A percentile compares a stretch with the other conserved stretches of the same genome.
Evolutionary conservation across 768 basidiomycete species (phyloP).

Genomic region (Amanita inopinata): DNA sequence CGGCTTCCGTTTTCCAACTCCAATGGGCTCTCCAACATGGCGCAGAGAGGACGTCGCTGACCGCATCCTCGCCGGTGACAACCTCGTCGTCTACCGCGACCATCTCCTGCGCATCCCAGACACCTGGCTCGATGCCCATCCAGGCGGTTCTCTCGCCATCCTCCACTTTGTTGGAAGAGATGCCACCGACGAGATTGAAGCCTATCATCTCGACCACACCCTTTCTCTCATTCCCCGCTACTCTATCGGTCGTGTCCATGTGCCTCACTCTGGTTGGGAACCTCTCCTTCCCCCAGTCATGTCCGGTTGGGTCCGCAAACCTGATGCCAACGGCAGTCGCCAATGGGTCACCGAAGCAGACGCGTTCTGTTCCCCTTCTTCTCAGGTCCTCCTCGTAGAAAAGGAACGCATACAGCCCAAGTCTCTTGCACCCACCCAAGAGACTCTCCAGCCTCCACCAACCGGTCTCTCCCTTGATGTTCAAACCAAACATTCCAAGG

Average conservation of each 20-base stretch:
- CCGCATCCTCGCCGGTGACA: slow-evolving; percentile 67
- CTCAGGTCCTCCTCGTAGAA: slow-evolving; percentile 57
- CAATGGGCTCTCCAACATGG: slow-evolving; percentile 22
- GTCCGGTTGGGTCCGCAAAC: slow-evolving; percentile 68
- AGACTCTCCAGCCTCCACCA: slow-evolving; percentile 43
- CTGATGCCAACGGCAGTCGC: slow-evolving; percentile 23
- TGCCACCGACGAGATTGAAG: slow-evolving; percentile 89
- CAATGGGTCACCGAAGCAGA: slow-evolving; percentile 60
- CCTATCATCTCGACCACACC: slow-evolving; percentile 67
- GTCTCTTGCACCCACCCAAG: slow-evolving; percentile 27
- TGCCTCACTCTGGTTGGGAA: slow-evolving; percentile 50
- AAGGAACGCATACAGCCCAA: slow-evolving; percentile 21
- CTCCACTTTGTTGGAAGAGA: slow-evolving; percentile 95
- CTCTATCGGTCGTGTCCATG: slow-evolving; percentile 60
- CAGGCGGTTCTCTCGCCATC: slow-evolving; percentile 81
- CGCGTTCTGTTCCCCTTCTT: slow-evolving; percentile 27
- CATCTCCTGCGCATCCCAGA: slow-evolving; percentile 56
- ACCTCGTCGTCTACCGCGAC: slow-evolving; percentile 63
- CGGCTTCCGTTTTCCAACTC: no score
- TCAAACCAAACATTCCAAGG: slow-evolving; percentile 61
- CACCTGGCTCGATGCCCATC: slow-evolving; percentile 78
- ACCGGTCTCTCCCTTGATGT: slow-evolving; percentile 42
- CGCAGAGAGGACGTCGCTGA: slow-evolving; percentile 45
- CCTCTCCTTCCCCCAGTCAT: slow-evolving; percentile 82
- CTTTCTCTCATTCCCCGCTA: slow-evolving; percentile 50